phyloP scores from a whole-genome alignment of 2,329 filamentous ascomycete species.

The Fusarium sp. region DNA sequence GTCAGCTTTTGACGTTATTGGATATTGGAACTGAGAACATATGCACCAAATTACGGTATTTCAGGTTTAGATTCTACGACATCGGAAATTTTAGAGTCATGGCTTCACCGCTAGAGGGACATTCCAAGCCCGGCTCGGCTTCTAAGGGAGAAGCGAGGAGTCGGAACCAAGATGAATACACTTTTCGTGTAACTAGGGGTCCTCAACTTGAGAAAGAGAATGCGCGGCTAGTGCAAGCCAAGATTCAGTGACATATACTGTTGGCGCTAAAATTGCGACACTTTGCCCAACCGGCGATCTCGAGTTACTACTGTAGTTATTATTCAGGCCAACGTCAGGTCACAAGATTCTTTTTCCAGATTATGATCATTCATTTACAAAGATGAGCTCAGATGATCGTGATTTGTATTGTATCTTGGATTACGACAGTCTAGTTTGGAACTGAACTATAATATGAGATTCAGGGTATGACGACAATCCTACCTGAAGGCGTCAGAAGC shows the following conservation, averaged over 20 bases:
- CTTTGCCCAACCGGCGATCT: slow-evolving; percentile 8
- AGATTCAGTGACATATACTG: slow-evolving; percentile 29
- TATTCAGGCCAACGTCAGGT: slow-evolving; percentile 4
- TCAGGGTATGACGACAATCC: slow-evolving; percentile 12
- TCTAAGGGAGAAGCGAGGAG: slow-evolving; percentile 5
- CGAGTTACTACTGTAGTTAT: background rate
- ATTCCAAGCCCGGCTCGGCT: slow-evolving; percentile 14
- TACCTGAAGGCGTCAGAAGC: slow-evolving; percentile 42
- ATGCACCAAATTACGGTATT: slow-evolving; percentile 19
- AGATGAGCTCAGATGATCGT: background rate
- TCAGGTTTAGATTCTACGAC: background rate
- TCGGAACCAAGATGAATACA: slow-evolving; percentile 13
- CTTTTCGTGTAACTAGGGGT: slow-evolving; percentile 29
- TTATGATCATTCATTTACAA: background rate
- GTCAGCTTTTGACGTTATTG: background rate
- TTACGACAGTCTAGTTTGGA: background rate
- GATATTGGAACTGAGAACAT: background rate
- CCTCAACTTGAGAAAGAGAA: slow-evolving; percentile 6
- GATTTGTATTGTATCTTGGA: background rate
- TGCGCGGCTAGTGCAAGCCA: slow-evolving; percentile 37
- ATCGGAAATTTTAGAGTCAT: slow-evolving; percentile 1
- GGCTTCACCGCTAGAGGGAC: slow-evolving; percentile 30
- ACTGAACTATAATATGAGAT: background rate
- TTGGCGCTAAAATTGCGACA: slow-evolving; percentile 39
- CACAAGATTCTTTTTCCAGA: background rate